Base-by-base conservation (phyloP, 345 rosid species). In the Anacardium occidentale region DNA sequence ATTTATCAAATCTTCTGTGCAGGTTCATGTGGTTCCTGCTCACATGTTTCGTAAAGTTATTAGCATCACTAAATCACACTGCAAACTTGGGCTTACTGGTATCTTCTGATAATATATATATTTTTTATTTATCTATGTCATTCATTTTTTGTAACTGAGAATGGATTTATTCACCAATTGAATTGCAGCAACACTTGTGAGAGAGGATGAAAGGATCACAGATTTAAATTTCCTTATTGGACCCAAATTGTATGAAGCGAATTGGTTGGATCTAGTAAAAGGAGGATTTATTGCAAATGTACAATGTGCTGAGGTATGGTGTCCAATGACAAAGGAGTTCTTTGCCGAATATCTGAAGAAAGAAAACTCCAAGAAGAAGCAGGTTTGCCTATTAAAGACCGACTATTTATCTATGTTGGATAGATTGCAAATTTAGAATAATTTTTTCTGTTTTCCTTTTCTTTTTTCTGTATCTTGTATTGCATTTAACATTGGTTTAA, bases 11-110 rank as follows among this genome's bases (percentile, higher is more conserved):
- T 17, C 54, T 26, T 22, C 59, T 57, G 5, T 65, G 64, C 75
- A 94, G 97, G 99, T 95, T 76, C 99, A 92, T 48, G 99, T 95
- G 82, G 98, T 95, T 79, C 98, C 98, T 1, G 97, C 98, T 48
- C 97, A 95, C 75, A 95, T 92, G 99, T 95, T 95, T 78, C 92
- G 99, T 80, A 95, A 92, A 82, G 99, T 95, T 50, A 95, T 92
- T 81, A 95, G 98, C 75, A 62, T 95, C 52, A 92, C 99, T 71
- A 95, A 95, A 85, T 95, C 98, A 76, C 99, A 95, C 82, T 92
- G 99, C 91, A 95, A 92, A 79, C 92, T 95, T n/a, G 99, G 99
- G 74, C 98, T 95, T 66, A 92, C 97, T 76, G 97, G 98, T 94
- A 87, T 54, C 63, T 45, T 40, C 10, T 51, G 47, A 48, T 40